Base-by-base conservation (phyloP, 192 early-diverging fungal genomes). In the Coemansia sp. region DNA sequence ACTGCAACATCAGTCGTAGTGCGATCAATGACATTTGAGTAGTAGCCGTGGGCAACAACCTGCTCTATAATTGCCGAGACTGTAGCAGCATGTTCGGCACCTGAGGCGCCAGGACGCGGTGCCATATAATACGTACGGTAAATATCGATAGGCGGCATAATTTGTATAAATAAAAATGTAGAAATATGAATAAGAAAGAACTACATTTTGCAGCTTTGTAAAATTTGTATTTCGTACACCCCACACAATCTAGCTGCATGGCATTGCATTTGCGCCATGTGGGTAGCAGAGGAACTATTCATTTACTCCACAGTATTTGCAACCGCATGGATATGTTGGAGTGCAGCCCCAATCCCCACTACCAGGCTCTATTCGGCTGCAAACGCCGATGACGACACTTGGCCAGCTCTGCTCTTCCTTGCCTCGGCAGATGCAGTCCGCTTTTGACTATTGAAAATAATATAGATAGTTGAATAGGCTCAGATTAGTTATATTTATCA, bases 391-490 rank as follows among this genome's bases (percentile, higher is more conserved):
- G 65, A 41, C 27, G 56, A 41, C 12, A 75, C 41, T 32, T 55
- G 57, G 3, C 23, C 52, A 17, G 59, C 55, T 10, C 48, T 39
- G 15, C 55, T 43, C 4, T 62, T 24, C 84, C 84, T 86, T 15
- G 15, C 32, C 14, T 72, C 67, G 4, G 38, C 27, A 4, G 57
- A 39, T 1, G 73, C 64, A 63, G 83, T 38, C 85, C 83, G 88
- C 2, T 58, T 63, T 39, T 85, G 85, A 17, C 76, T 75, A 54
- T 87, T 83, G 3, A 87, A 87, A 51, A 87, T 35, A 35, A 8
- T 35, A 35, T 1, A 35, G 21, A 35, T 6, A 8, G 6, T 35
- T 35, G 8, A 0, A 2, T 6, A 35, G 0, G 32, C 32, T 35
- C 7, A 8, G 32, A 35, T 35, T 35, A 35, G 32, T 45, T 45